Evolutionary conservation across 495 filamentous ascomycete genomes (phyloP).

Genomic region (Penicillium paradoxum): DNA sequence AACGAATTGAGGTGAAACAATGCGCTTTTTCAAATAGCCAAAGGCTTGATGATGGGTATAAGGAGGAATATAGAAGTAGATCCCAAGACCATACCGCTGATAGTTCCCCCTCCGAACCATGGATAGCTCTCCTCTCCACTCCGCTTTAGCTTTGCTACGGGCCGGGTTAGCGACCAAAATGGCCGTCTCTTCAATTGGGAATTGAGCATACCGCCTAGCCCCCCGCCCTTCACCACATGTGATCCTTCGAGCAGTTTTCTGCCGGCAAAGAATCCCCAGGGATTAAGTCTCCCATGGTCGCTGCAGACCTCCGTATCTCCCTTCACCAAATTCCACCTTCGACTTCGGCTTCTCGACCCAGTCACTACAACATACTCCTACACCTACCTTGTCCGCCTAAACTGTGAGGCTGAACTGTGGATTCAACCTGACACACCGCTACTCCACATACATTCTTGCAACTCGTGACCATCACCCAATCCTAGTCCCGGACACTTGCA

Average conservation of each 20-base stretch:
- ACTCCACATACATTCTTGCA: background rate
- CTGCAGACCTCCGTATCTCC: background rate
- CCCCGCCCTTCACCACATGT: too few relatives aligned
- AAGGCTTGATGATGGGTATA: too few relatives aligned
- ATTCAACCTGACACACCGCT: background rate
- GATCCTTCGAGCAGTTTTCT: background rate
- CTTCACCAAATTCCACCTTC: background rate
- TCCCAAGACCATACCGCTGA: too few relatives aligned
- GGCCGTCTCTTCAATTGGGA: background rate
- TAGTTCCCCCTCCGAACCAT: conserved; percentile 22
- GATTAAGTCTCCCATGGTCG: background rate
- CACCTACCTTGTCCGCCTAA: background rate
- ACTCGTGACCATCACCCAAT: conserved; percentile 27
- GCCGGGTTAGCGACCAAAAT: background rate
- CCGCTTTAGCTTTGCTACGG: conserved; percentile 17
- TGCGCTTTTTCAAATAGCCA: too few relatives aligned
- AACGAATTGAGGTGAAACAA: background rate
- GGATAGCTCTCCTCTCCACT: conserved; percentile 21
- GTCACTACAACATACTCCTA: background rate
- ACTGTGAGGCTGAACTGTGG: background rate
- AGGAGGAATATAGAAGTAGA: background rate
- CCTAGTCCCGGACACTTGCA: conserved; percentile 20
- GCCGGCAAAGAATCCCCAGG: background rate
- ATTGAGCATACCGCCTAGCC: background rate
- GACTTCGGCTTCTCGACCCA: background rate